Evolutionary conservation across 257 asterid genomes (phyloP).

Genomic region (Rehmannia glutinosa): DNA sequence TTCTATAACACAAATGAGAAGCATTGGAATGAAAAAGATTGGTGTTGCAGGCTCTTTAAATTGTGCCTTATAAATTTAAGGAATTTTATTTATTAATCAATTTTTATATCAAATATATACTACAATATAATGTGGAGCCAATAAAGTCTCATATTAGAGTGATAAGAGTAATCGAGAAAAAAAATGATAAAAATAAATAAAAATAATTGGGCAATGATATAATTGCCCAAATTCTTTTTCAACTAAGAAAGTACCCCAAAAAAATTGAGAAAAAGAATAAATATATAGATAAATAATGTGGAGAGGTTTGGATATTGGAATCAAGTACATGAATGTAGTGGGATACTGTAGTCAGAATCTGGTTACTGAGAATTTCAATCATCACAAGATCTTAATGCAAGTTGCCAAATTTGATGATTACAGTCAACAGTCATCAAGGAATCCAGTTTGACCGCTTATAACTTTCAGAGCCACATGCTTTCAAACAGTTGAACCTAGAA

Average conservation of each 20-base stretch:
- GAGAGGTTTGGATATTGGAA: neutral
- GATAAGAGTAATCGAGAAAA: too few species aligned
- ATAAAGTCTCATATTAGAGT: too few species aligned
- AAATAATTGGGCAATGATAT: neutral
- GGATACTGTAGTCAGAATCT: constrained; percentile 14
- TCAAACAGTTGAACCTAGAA: neutral
- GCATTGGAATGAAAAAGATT: too few species aligned
- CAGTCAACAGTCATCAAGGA: constrained; percentile 24
- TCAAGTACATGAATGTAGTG: neutral
- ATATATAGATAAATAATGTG: neutral
- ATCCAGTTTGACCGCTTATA: neutral
- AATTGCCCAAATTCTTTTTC: neutral
- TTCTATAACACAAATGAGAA: too few species aligned
- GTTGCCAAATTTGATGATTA: constrained; percentile 15
- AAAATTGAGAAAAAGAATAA: neutral
- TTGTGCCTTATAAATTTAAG: too few species aligned
- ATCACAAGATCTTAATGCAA: constrained; percentile 4
- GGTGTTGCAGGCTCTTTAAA: too few species aligned
- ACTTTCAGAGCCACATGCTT: constrained; percentile 23
- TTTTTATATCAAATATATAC: too few species aligned
- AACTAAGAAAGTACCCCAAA: neutral
- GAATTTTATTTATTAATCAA: too few species aligned
- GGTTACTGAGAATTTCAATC: constrained; percentile 4
- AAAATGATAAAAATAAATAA: too few species aligned
- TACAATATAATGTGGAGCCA: too few species aligned